Conservation (phyloP, 441 rosid species). For the Theobroma grandiflorum region DNA sequence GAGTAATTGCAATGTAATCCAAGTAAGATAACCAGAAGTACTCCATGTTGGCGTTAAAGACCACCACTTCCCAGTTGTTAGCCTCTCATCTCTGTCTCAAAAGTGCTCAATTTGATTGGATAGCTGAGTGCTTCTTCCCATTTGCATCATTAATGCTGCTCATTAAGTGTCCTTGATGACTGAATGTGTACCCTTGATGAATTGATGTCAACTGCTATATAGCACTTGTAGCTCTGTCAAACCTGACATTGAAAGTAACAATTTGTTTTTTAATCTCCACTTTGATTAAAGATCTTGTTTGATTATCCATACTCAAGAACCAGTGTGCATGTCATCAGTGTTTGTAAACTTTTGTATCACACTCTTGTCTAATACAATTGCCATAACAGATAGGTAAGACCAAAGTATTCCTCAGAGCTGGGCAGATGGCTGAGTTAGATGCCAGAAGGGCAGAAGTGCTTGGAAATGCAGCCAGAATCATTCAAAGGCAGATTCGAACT, state of each 20-base stretch:
- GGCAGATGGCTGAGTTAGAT: slow-evolving; percentile 88
- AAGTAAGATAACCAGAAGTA: neutral
- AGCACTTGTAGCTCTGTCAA: neutral
- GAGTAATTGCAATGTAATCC: neutral
- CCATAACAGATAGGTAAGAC: slow-evolving; percentile 70
- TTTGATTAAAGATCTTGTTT: slow-evolving; percentile 2
- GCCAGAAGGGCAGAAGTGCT: slow-evolving; percentile 79
- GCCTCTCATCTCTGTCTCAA: neutral
- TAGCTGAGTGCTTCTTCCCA: neutral
- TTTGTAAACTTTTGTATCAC: slow-evolving; percentile 19
- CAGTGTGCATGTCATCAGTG: neutral
- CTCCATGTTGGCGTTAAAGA: neutral
- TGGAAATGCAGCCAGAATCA: slow-evolving; percentile 73
- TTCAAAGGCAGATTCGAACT: slow-evolving; percentile 68
- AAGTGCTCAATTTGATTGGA: neutral
- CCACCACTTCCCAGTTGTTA: neutral
- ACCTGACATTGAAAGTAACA: neutral
- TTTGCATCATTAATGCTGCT: slow-evolving; percentile 5
- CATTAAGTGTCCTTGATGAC: slow-evolving; percentile 1
- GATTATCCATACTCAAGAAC: slow-evolving; percentile 1
- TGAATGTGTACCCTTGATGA: slow-evolving; percentile 14
- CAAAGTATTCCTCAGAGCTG: slow-evolving; percentile 80
- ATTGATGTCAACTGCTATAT: neutral
- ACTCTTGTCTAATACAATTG: slow-evolving; percentile 26
- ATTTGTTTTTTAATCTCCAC: slow-evolving; percentile 18